Base-by-base conservation (phyloP, 768 basidiomycete species). In the Gyrodon lividus region DNA sequence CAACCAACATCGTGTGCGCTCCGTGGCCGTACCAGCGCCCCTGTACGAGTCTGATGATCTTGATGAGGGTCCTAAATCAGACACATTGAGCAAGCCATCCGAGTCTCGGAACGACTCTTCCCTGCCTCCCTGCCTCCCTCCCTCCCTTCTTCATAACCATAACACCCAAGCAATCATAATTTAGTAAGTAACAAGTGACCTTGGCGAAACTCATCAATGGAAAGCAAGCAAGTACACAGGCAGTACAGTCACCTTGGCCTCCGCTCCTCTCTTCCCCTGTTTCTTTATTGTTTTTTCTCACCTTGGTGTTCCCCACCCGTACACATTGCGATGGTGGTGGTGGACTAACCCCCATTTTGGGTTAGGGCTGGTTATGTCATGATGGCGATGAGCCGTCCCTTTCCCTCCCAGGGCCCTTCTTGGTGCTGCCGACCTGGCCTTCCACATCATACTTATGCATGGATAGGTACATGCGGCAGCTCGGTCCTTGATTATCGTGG, bases 31-130 rank as follows among this genome's bases (percentile, higher is more conserved):
- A 28, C 28, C 28, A 28, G 28, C 5, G 1, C 28, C 10, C 28
- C 28, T 28, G 28, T 10, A 10, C 28, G 2, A 28, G 28, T 8
- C 14, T n/a, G 16, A n/a, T 26, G 13, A 31, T 14, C 34, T 33
- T 34, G 6, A 43, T 8, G 26, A 22, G 58, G 42, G 46, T 34
- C 41, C 57, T 49, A 50, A 47, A 59, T 59, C 52, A 53, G 39
- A 31, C 49, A 44, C 26, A 49, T 43, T 51, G 38, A 48, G 44
- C 34, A 46, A 16, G 34, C 34, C 13, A 35, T n/a, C 34, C n/a
- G n/a, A n/a, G n/a, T n/a, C n/a, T n/a, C n/a, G n/a, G n/a, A n/a
- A n/a, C n/a, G n/a, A n/a, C n/a, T n/a, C n/a, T n/a, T n/a, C n/a
- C n/a, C n/a, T n/a, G n/a, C n/a, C n/a, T n/a, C n/a, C n/a, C n/a